Evolutionary conservation across 495 filamentous ascomycete genomes (phyloP).

Genomic region (Talaromyces trachyspermus): DNA sequence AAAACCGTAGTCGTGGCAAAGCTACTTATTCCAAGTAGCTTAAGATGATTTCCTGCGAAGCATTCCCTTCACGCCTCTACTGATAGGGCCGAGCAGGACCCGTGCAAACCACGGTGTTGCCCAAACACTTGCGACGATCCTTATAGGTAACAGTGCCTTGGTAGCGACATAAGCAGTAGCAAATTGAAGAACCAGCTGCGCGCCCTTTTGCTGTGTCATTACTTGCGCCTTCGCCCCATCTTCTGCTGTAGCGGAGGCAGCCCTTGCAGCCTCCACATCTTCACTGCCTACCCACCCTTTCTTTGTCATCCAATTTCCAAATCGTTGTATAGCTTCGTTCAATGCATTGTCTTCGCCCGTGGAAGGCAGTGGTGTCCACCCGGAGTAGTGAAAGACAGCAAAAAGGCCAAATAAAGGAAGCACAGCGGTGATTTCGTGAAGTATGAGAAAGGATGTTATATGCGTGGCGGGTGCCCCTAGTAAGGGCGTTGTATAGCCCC

Average conservation of each 20-base stretch:
- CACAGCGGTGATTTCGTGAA: slow-evolving; percentile 88
- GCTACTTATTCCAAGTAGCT: not conserved
- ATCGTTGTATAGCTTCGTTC: slow-evolving; percentile 45
- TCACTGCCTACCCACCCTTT: slow-evolving; percentile 55
- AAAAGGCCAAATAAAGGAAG: slow-evolving; percentile 70
- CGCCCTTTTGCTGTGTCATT: slow-evolving; percentile 22
- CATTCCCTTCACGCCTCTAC: slow-evolving; percentile 25
- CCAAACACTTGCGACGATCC: slow-evolving; percentile 73
- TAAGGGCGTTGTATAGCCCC: slow-evolving; percentile 57
- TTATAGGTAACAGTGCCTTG: slow-evolving; percentile 70
- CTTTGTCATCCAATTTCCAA: slow-evolving; percentile 50
- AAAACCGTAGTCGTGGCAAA: too few species aligned
- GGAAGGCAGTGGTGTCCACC: slow-evolving; percentile 52
- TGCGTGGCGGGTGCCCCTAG: slow-evolving; percentile 72
- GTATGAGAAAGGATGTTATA: slow-evolving; percentile 74
- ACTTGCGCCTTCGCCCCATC: not conserved
- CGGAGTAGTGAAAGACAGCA: slow-evolving; percentile 66
- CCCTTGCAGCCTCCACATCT: slow-evolving; percentile 27
- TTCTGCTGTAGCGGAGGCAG: slow-evolving; percentile 13
- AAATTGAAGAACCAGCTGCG: slow-evolving; percentile 56
- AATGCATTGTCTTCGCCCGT: slow-evolving; percentile 40
- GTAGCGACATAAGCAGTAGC: slow-evolving; percentile 85
- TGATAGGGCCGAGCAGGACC: slow-evolving; percentile 45
- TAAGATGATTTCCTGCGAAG: slow-evolving; percentile 26
- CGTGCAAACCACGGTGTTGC: slow-evolving; percentile 92